Evolutionary conservation across 805 yeast species (phyloP).

Genomic region (Kuraishia floccosa): DNA sequence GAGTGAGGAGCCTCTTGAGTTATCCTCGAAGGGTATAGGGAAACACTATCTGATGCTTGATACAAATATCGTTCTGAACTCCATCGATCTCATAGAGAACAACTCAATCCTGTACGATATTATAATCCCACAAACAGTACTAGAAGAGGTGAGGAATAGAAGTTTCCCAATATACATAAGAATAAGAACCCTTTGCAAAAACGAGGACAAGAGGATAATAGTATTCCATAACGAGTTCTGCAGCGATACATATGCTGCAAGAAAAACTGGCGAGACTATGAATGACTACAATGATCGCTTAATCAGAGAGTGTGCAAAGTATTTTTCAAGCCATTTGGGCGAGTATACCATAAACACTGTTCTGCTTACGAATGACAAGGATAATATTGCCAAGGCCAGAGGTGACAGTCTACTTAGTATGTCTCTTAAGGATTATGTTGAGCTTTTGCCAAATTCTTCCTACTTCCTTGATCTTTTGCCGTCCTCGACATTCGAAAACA

Average conservation of each 20-base stretch:
- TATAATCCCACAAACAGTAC: slow-evolving; percentile 87
- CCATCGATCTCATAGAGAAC: slow-evolving; percentile 83
- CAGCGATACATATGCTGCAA: slow-evolving; percentile 52
- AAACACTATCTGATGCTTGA: slow-evolving; percentile 81
- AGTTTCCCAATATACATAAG: slow-evolving; percentile 85
- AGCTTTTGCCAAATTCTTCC: slow-evolving; percentile 56
- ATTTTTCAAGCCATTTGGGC: slow-evolving; percentile 61
- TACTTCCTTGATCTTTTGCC: slow-evolving; percentile 75
- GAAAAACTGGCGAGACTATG: slow-evolving; percentile 57
- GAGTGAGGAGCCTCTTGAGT: slow-evolving; percentile 43
- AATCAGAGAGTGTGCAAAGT: slow-evolving; percentile 61
- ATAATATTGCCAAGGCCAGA: slow-evolving; percentile 47
- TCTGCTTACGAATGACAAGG: slow-evolving; percentile 68
- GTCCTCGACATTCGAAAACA: no score
- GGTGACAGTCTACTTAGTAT: slow-evolving; percentile 41
- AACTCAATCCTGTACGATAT: slow-evolving; percentile 74
- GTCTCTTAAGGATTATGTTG: slow-evolving; percentile 61
- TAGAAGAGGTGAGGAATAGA: slow-evolving; percentile 84
- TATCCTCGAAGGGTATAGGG: slow-evolving; percentile 31
- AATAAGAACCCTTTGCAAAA: slow-evolving; percentile 62
- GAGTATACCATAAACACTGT: slow-evolving; percentile 31
- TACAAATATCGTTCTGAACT: slow-evolving; percentile 78
- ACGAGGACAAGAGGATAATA: slow-evolving; percentile 71
- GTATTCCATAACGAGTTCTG: slow-evolving; percentile 92
- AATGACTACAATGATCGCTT: slow-evolving; percentile 92